These are phyloP conservation scores for Erigeron canadensis DNA, from an alignment of 129 eudicot genomes.

Conservation along the genomic window DNA sequence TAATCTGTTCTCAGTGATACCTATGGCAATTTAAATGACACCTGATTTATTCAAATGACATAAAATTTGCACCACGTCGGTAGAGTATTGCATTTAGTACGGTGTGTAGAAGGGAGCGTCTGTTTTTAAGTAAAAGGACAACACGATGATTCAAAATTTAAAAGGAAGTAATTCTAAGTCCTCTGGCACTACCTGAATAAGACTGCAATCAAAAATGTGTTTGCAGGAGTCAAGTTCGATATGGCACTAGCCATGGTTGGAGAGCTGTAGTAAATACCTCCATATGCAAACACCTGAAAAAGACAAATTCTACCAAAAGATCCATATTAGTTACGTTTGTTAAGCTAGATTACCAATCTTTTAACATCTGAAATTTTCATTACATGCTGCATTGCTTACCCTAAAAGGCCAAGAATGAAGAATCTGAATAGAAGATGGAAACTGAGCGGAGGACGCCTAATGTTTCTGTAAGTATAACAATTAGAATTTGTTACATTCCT, in stretches of 20 bases:
- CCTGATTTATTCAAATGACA: no score
- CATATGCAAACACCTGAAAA: slow-evolving; percentile 29
- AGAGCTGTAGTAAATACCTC: slow-evolving; percentile 41
- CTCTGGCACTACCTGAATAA: slow-evolving; percentile 22
- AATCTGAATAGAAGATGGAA: slow-evolving; percentile 35
- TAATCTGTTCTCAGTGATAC: no score
- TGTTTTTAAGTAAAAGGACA: neutral
- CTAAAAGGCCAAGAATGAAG: slow-evolving; percentile 46
- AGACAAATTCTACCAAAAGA: slow-evolving; percentile 33
- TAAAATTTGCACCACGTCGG: no score
- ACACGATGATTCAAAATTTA: neutral
- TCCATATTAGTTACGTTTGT: neutral
- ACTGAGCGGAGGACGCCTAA: slow-evolving; percentile 27
- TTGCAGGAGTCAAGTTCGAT: slow-evolving; percentile 34
- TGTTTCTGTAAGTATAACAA: slow-evolving; percentile 23
- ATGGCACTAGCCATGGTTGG: slow-evolving; percentile 45
- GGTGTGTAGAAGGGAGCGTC: no score
- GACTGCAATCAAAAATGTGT: slow-evolving; percentile 41
- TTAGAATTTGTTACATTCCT: neutral
- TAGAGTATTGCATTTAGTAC: no score
- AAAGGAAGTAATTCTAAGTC: neutral
- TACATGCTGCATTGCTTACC: slow-evolving; percentile 30
- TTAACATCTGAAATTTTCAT: neutral
- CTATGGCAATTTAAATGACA: no score
- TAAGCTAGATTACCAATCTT: neutral